Evolutionary conservation across 805 yeast genomes (phyloP), one percentile per base, ranked within the genome.

Genomic region (Priceomyces castillae): DNA sequence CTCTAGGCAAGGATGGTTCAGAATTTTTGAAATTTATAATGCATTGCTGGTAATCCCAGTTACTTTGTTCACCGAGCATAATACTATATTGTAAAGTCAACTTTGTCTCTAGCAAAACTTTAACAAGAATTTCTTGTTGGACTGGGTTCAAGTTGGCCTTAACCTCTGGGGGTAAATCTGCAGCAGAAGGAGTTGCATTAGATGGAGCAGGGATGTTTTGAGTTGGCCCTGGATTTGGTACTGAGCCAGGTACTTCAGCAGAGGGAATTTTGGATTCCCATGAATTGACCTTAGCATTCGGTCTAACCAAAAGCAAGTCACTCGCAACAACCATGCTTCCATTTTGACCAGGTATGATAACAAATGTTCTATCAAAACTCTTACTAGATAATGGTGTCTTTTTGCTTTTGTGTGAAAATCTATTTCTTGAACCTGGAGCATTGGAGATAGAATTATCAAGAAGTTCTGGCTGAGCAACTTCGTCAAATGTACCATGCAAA

Each of bases 401-500:
- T 42, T 67, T 67, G 39, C 58, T 56, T 46, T 47, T 56, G 49
- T 42, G 56, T 45, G 46, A 37, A 25, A 49, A 52, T 25, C 58
- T 41, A 37, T 57, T 52, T 41, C 51, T 47, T 7, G 52, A 50
- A 3, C 50, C 48, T 31, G 39, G 18, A 14, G 37, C 30, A 10
- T 18, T 25, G 34, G 40, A 41, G 33, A 40, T 54, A 12, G 49
- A 35, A 14, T 52, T 57, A 7, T 58, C 67, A 9, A 48, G 25
- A 33, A 59, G 61, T 17, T 74, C 77, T 1, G 90, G 89, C 16
- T 70, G 72, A 0, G 69, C 82, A 17, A 65, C 60, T 63, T 94
- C 98, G 40, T 80, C 81, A 58, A 80, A 92, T 45, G 78, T 82
- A 3, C 99, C 99, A 66, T 94, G 99, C 12, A 92, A 65, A 0